These are phyloP conservation scores for Cladosporium sp. DNA, from an alignment of 2,329 filamentous ascomycete species.

Conservation along the genomic window DNA sequence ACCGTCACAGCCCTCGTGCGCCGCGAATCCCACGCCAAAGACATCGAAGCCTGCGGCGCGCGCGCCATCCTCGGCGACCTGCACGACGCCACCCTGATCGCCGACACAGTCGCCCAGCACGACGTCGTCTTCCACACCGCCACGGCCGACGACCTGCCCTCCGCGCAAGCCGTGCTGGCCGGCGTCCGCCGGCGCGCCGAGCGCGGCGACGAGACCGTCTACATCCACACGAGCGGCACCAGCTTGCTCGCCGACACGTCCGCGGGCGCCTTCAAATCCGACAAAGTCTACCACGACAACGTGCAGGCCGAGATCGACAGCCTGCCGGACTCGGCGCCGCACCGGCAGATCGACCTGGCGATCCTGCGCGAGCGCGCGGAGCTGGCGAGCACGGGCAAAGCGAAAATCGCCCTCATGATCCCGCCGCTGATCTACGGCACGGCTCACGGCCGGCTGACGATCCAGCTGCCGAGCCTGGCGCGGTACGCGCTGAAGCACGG, in stretches of 20 bases:
- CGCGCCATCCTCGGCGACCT: conserved; percentile 37
- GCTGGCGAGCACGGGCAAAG: conserved; percentile 28
- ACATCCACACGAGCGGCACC: conserved; percentile 45
- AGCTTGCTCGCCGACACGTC: conserved; percentile 36
- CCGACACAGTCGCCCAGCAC: conserved; percentile 30
- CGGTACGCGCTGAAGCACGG: conserved; percentile 45
- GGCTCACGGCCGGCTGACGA: conserved; percentile 37
- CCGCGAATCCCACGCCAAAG: conserved; percentile 32
- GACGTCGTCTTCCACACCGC: conserved; percentile 46
- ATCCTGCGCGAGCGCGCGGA: conserved; percentile 35
- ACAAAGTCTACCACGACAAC: conserved; percentile 41
- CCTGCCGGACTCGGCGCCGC: conserved; percentile 38
- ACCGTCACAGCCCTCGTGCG: conserved; percentile 39
- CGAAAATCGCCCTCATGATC: conserved; percentile 44
- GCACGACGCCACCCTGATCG: conserved; percentile 36
- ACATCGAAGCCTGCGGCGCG: conserved; percentile 33
- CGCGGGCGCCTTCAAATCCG: conserved; percentile 29
- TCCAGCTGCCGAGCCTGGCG: conserved; percentile 43
- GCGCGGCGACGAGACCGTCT: conserved; percentile 37
- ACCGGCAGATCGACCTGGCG: conserved; percentile 41
- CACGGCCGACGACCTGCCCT: conserved; percentile 44
- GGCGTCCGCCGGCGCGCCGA: conserved; percentile 35
- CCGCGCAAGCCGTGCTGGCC: conserved; percentile 40
- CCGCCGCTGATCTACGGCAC: conserved; percentile 43
- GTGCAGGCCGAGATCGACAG: conserved; percentile 36